Base-by-base conservation (phyloP, 345 rosid genomes). In the Carallia pectinifolia region DNA sequence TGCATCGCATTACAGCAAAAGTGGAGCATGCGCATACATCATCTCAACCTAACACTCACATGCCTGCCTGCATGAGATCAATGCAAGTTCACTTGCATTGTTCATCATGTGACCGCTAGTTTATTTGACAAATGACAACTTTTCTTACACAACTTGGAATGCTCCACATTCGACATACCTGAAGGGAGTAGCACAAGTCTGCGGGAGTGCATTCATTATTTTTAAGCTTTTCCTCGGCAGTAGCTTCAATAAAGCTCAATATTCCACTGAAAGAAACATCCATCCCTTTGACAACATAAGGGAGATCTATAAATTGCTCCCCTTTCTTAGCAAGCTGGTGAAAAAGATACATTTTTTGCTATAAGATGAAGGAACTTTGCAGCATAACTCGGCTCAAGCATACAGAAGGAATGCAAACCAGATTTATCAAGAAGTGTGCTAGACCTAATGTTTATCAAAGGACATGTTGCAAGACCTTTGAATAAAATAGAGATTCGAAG, bases 271-370 rank as follows among this genome's bases (percentile, higher is more conserved):
- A 92, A 3, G 98, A 92, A 53, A 92, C 98, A 83, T 95, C 96
- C 99, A 95, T 95, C 60, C 99, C 98, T 86, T 95, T 92, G 54
- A 95, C 98, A 69, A 84, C 96, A 58, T 90, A 92, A 2, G 99
- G 99, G 31, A 95, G 88, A 73, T 92, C 98, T 7, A 92, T 85
- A 79, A 95, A 92, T 53, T 86, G 71, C 13, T 88, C 97, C 52
- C 99, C 99, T 80, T 90, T 90, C 88, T 95, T 95, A 0, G 98
- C 99, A 62, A 95, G 94, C 99, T 92, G 84, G 50, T 55, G 54
- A 44, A 71, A 36, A 69, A 71, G n/a, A 72, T 34, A 7, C 23
- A 23, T 29, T 30, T 40, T 9, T 74, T 61, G 44, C 40, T 62
- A 27, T 48, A n/a, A 65, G 38, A 61, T 1, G 6, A 9, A 50